These are phyloP conservation scores for Pichia phayaonensis DNA, from an alignment of 805 yeast genomes.

Conservation along the genomic window DNA sequence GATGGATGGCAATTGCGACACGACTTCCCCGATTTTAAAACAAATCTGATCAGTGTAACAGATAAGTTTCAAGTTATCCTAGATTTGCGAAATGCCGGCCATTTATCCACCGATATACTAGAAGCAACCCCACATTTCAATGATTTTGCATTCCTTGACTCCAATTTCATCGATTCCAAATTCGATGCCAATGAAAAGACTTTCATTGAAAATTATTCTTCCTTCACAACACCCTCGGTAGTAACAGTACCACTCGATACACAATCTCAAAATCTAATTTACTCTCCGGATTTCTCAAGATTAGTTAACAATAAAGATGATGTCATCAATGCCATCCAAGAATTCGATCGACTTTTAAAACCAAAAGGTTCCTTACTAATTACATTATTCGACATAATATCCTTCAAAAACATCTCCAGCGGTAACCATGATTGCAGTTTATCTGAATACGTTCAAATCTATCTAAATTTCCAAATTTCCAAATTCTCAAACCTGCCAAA, in stretches of 20 bases:
- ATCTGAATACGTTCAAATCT: slow-evolving; percentile 6
- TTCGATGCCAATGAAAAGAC: slow-evolving; percentile 18
- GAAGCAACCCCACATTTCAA: slow-evolving; percentile 19
- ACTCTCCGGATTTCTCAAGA: slow-evolving; percentile 22
- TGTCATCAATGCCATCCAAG: slow-evolving; percentile 17
- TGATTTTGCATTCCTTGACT: slow-evolving; percentile 13
- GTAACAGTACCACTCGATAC: slow-evolving; percentile 22
- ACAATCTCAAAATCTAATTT: slow-evolving; percentile 23
- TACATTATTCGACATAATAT: slow-evolving; percentile 21
- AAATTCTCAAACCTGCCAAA: slow-evolving; percentile 2
- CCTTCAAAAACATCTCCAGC: slow-evolving; percentile 1
- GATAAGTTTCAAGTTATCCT: slow-evolving; percentile 17
- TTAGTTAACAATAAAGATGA: slow-evolving; percentile 15
- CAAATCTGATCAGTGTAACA: slow-evolving; percentile 23
- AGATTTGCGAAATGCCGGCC: slow-evolving; percentile 21
- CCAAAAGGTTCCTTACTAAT: slow-evolving; percentile 27
- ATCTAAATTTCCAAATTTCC: slow-evolving; percentile 2
- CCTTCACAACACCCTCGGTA: slow-evolving; percentile 24
- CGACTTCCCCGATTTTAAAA: slow-evolving; percentile 22
- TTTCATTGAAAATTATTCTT: slow-evolving; percentile 25
- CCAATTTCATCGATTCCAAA: slow-evolving; percentile 16
- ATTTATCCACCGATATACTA: slow-evolving; percentile 13
- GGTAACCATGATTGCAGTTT: slow-evolving; percentile 1
- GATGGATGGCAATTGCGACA: slow-evolving; percentile 28
- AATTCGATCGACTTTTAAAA: slow-evolving; percentile 25